Conservation (phyloP, 805 yeast species). For the Myxozyma sirexii region DNA sequence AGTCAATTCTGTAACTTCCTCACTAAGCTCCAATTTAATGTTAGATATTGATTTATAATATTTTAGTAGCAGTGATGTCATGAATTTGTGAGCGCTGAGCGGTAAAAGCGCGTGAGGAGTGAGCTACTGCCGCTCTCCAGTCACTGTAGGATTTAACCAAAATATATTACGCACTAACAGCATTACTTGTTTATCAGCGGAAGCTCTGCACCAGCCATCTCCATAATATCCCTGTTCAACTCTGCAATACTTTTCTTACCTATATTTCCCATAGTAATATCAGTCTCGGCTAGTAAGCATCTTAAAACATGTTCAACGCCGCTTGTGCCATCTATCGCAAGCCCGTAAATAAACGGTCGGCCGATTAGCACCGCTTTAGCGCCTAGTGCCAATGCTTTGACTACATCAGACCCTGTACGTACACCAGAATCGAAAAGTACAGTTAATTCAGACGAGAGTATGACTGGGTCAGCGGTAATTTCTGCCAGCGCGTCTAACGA, state of each 20-base stretch:
- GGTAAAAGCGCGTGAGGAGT: no score
- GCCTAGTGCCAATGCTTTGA: slow-evolving; percentile 65
- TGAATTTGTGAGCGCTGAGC: no score
- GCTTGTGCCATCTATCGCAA: slow-evolving; percentile 63
- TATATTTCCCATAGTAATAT: slow-evolving; percentile 30
- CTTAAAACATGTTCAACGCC: slow-evolving; percentile 49
- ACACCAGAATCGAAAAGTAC: slow-evolving; percentile 66
- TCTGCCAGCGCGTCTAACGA: slow-evolving; percentile 65
- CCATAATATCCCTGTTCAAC: slow-evolving; percentile 9
- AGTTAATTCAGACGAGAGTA: slow-evolving; percentile 46
- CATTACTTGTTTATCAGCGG: background rate
- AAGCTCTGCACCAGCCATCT: background rate
- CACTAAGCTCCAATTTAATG: no score
- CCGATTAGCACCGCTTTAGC: slow-evolving; percentile 65
- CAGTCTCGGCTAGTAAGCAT: slow-evolving; percentile 31
- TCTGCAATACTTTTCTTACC: slow-evolving; percentile 20
- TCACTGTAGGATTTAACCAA: background rate
- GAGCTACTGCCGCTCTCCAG: background rate
- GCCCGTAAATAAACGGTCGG: slow-evolving; percentile 62
- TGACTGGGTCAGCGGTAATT: slow-evolving; percentile 39
- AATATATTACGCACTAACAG: no score
- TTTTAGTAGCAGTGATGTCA: no score
- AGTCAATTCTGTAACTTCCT: no score
- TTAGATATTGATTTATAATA: no score
- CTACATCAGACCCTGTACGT: slow-evolving; percentile 61